Evolutionary conservation across 495 filamentous ascomycete genomes (phyloP).

Genomic region (Wilcoxina mikolae): DNA sequence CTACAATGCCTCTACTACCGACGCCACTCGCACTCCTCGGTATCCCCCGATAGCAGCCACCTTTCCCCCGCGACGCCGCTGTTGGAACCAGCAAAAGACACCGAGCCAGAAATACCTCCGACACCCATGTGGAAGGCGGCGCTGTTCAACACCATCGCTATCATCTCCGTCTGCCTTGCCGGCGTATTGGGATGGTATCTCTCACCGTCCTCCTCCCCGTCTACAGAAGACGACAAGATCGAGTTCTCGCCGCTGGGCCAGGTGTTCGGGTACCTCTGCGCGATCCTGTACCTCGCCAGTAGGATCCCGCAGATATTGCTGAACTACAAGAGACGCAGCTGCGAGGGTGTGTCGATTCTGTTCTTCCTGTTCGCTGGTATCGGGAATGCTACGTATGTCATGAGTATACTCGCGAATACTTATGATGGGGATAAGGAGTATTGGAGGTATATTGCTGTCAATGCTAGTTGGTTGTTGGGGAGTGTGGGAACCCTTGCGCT

Average conservation of each 20-base stretch:
- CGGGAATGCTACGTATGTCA: conserved; percentile 82
- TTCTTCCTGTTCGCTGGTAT: conserved; percentile 96
- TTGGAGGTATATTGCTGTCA: conserved; percentile 66
- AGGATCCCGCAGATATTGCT: conserved; percentile 78
- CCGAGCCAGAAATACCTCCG: conserved; percentile 27
- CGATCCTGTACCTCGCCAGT: conserved; percentile 72
- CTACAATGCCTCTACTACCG: conserved; percentile 81
- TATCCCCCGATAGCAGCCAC: conserved; percentile 31
- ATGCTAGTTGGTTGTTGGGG: conserved; percentile 75
- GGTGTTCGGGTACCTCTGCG: conserved; percentile 74
- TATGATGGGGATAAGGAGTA: conserved; percentile 50
- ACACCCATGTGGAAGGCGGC: conserved; percentile 30
- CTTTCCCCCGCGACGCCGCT: conserved; percentile 69
- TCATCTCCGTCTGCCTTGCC: conserved; percentile 64
- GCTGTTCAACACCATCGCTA: conserved; percentile 54
- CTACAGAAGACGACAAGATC: conserved; percentile 29
- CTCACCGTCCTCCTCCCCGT: conserved; percentile 31
- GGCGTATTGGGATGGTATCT: conserved; percentile 79
- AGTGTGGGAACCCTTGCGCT: conserved; percentile 74
- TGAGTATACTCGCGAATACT: conserved; percentile 79
- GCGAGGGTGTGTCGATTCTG: conserved; percentile 75
- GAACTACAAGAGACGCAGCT: conserved; percentile 77
- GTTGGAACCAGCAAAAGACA: conserved; percentile 29
- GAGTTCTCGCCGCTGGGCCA: conserved; percentile 63
- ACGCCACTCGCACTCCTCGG: neutral